These are phyloP conservation scores for Nicotiana benthamiana DNA, from an alignment of 257 asterid species.

Conservation along the genomic window DNA sequence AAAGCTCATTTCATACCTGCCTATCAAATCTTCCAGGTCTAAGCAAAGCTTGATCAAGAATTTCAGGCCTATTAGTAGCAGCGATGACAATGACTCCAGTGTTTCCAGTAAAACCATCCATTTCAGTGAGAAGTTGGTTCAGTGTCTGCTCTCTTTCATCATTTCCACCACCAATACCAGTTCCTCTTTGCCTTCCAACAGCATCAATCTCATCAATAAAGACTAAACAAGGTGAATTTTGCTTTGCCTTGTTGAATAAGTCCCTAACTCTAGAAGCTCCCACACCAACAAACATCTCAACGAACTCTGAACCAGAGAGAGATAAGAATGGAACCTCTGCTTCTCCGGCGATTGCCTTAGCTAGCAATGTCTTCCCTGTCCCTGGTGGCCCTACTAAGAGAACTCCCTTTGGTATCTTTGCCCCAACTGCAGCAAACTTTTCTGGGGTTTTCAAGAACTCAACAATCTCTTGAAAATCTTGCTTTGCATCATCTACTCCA, in stretches of 20 bases:
- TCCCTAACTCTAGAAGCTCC: conserved; percentile 78
- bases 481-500: conserved; percentile 69
- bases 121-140: conserved; percentile 56
- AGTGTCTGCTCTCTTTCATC: conserved; percentile 74
- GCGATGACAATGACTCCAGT: conserved; percentile 58
- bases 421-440: conserved; percentile 57
- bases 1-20: conserved; percentile 26
- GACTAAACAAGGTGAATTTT: conserved; percentile 45
- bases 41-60: conserved; percentile 65
- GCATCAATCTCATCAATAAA: conserved; percentile 74
- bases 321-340: conserved; percentile 65
- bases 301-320: conserved; percentile 61
- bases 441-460: conserved; percentile 57
- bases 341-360: conserved; percentile 68
- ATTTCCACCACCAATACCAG: conserved; percentile 78
- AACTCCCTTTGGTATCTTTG: conserved; percentile 52
- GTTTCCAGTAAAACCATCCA: conserved; percentile 59
- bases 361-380: conserved; percentile 65
- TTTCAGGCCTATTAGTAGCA: conserved; percentile 62
- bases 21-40: conserved; percentile 70
- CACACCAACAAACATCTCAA: conserved; percentile 75
- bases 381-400: conserved; percentile 65
- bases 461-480: conserved; percentile 51
- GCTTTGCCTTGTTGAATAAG: conserved; percentile 50
- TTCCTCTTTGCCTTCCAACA: conserved; percentile 64